phyloP scores from a whole-genome alignment of 371 early-diverging fungal genomes.

The Lichtheimia hyalospora region DNA sequence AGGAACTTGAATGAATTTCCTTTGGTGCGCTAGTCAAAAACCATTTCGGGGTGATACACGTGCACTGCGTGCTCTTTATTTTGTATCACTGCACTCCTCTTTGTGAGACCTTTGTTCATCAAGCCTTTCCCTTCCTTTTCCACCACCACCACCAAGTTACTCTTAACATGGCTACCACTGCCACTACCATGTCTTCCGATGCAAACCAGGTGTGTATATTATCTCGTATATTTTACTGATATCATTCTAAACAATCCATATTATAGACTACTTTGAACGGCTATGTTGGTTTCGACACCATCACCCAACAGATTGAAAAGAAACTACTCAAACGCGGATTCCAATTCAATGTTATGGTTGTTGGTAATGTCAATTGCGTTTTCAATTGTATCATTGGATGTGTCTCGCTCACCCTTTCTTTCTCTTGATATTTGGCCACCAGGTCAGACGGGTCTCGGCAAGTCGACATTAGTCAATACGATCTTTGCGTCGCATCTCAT shows the following conservation, averaged over 20 bases:
- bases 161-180: conserved; percentile 15
- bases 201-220: no score
- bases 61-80: no score
- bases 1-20: no score
- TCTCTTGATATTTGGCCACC: no score
- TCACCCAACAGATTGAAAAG: conserved; percentile 91
- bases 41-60: no score
- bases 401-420: no score
- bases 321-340: conserved; percentile 93
- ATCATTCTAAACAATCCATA: not conserved
- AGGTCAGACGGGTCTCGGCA: conserved; percentile 96
- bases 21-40: no score
- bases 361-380: conserved; percentile 54
- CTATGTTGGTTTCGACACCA: conserved; percentile 96
- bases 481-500: conserved; percentile 80
- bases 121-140: conserved; percentile 3
- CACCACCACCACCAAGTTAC: not conserved
- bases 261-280: conserved; percentile 58
- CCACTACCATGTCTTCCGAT: conserved; percentile 2
- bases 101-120: not conserved
- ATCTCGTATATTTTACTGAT: not conserved
- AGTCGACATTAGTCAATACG: conserved; percentile 97
- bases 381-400: no score
- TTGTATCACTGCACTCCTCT: no score
- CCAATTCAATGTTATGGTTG: conserved; percentile 93